Conservation (phyloP, 495 filamentous ascomycete genomes). For the Ramalina intermedia region DNA sequence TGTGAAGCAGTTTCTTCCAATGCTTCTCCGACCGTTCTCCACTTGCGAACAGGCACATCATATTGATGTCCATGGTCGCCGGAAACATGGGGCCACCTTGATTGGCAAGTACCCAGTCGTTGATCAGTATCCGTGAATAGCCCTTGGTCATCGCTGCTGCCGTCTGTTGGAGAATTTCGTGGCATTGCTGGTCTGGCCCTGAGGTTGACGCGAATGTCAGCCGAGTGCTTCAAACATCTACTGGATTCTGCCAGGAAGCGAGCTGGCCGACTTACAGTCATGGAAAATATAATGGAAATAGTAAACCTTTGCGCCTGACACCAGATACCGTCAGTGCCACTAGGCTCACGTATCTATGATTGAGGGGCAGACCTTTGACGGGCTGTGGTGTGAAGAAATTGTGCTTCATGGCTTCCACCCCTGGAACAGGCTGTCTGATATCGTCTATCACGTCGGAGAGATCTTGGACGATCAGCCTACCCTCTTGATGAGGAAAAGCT, state of each 20-base stretch:
- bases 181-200: constrained; percentile 30
- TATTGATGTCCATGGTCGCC: constrained; percentile 16
- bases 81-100: constrained; percentile 6
- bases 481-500: constrained; percentile 18
- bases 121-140: constrained; percentile 11
- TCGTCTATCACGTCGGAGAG: constrained; percentile 21
- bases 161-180: constrained; percentile 20
- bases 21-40: constrained; percentile 16
- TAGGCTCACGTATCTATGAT: too few relatives aligned
- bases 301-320: background rate
- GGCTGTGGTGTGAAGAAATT: constrained; percentile 5
- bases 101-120: constrained; percentile 17
- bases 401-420: constrained; percentile 1
- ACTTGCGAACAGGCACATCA: constrained; percentile 15
- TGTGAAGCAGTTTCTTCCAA: constrained; percentile 13
- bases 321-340: too few relatives aligned
- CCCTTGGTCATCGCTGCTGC: constrained; percentile 6
- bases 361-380: background rate
- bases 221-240: too few relatives aligned
- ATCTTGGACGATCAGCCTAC: constrained; percentile 29
- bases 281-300: background rate
- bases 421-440: constrained; percentile 1
- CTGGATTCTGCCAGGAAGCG: too few relatives aligned
- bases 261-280: background rate
- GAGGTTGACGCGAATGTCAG: constrained; percentile 27